These are phyloP conservation scores for Candida freyschussii DNA, from an alignment of 1,139 yeast genomes.

Conservation along the genomic window DNA sequence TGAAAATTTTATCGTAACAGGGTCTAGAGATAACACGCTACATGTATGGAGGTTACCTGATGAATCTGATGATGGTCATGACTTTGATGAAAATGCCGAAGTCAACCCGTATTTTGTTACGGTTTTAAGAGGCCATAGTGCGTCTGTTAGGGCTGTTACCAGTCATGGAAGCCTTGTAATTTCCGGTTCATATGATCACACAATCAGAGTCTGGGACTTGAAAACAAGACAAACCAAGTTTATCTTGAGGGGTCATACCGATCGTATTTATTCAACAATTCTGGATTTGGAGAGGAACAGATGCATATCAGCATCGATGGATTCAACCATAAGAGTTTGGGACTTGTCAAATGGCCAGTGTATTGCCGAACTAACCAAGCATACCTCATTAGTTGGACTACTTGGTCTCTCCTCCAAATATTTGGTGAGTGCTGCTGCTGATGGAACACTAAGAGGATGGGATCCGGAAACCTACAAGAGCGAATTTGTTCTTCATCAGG, in stretches of 20 bases:
- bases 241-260: conserved; percentile 77
- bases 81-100: conserved; percentile 35
- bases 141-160: conserved; percentile 81
- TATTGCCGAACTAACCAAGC: conserved; percentile 70
- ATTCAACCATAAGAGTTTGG: conserved; percentile 86
- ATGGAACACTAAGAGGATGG: conserved; percentile 88
- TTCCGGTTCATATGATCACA: conserved; percentile 88
- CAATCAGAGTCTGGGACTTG: conserved; percentile 90
- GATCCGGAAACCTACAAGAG: conserved; percentile 75
- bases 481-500: conserved; percentile 67
- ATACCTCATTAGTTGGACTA: conserved; percentile 84
- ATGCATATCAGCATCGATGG: conserved; percentile 92
- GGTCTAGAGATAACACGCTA: conserved; percentile 85
- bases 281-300: conserved; percentile 70
- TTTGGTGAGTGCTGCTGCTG: conserved; percentile 96
- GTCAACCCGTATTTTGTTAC: conserved; percentile 71
- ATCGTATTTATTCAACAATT: conserved; percentile 82
- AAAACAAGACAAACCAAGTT: conserved; percentile 68
- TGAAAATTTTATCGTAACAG: conserved; percentile 74
- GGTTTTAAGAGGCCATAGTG: conserved; percentile 80
- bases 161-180: conserved; percentile 82
- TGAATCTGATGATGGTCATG: conserved; percentile 33
- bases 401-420: conserved; percentile 72
- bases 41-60: conserved; percentile 74
- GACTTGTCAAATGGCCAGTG: conserved; percentile 67